Evolutionary conservation across 2,329 filamentous ascomycete genomes (phyloP), one percentile per base, ranked within the genome.

Genomic region (Penicillium sclerotiorum): DNA sequence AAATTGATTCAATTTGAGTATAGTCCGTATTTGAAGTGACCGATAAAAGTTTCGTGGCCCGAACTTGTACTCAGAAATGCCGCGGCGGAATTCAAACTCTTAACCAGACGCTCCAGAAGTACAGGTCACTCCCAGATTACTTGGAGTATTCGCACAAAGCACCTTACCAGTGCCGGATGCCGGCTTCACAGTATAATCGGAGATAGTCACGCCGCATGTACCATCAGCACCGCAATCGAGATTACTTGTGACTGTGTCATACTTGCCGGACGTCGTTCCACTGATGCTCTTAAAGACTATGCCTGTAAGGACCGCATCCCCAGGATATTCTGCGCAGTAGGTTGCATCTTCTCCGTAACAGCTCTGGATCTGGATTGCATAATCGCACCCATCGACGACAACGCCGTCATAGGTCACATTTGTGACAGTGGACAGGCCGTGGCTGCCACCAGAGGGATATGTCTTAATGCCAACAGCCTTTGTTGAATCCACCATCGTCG

Each of bases 401-500:
- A 78, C 61, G 15, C 62, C 65, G 5, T 65, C 61, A 47, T 64
- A 77, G 0, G 73, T 77, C 18, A 77, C 70, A 50, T 78, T 78
- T 3, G 55, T 62, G 18, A 77, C 73, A 0, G 66, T 67, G 0
- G 73, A 70, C 0, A 60, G 53, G 11, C 72, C 71, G 49, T 77
- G 67, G 5, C 46, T 50, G 2, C 58, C 57, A 1, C 73, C 73
- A 12, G 63, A 65, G 0, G 73, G 73, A 49, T 77, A 77, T 2
- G 72, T 63, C 57, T 78, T 79, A 56, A 79, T 77, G 0, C 76
- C 76, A 1, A 66, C 73, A 1, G 76, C 76, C 51, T 78, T 78
- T 23, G 69, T 71, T 2, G 68, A 74, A 18, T 65, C 59, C 21
- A 72, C 62, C 73, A 78, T 76, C 6, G 55, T 68, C 1, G 70